A percentile compares a stretch with the other conserved stretches of the same genome.
Conservation (phyloP, 164 flowering plant species). For the Piper betle region DNA sequence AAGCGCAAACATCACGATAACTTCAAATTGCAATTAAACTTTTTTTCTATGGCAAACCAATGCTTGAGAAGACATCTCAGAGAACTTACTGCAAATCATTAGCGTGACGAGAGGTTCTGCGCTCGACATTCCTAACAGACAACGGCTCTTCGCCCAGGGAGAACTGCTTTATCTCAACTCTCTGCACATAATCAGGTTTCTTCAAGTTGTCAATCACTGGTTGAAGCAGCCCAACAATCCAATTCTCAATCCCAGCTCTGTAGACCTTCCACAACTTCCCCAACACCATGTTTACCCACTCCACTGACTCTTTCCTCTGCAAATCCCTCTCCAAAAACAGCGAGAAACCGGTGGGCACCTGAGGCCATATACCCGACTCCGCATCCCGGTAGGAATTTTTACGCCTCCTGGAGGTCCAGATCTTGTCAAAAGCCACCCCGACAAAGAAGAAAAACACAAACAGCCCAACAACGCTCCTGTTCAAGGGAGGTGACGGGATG, state of each 20-base stretch:
- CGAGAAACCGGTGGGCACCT: slow-evolving; percentile 71
- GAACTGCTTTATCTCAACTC: slow-evolving; percentile 95
- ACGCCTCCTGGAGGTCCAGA: slow-evolving; percentile 71
- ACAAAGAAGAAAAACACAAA: slow-evolving; percentile 88
- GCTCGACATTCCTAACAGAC: slow-evolving; percentile 83
- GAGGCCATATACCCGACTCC: slow-evolving; percentile 50
- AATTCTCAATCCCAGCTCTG: slow-evolving; percentile 72
- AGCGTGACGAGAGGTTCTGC: slow-evolving; percentile 80
- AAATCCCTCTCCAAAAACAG: slow-evolving; percentile 74
- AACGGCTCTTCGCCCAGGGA: slow-evolving; percentile 88
- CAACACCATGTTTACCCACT: slow-evolving; percentile 98
- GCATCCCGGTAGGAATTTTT: slow-evolving; percentile 17
- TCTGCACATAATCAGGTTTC: slow-evolving; percentile 85
- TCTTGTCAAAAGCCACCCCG: slow-evolving; percentile 81
- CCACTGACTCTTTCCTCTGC: slow-evolving; percentile 93
- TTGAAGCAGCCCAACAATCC: slow-evolving; percentile 86
- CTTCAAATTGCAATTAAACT: not conserved
- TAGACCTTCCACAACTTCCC: slow-evolving; percentile 97
- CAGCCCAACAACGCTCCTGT: slow-evolving; percentile 44
- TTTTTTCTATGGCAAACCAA: not conserved
- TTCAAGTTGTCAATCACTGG: slow-evolving; percentile 81
- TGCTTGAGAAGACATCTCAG: not conserved
- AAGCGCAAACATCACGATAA: slow-evolving; percentile 1
- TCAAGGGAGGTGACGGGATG: slow-evolving; percentile 74
- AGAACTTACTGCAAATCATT: slow-evolving; percentile 90